These are phyloP conservation scores for Teunomyces panamensis DNA, from an alignment of 805 yeast genomes.

Conservation along the genomic window DNA sequence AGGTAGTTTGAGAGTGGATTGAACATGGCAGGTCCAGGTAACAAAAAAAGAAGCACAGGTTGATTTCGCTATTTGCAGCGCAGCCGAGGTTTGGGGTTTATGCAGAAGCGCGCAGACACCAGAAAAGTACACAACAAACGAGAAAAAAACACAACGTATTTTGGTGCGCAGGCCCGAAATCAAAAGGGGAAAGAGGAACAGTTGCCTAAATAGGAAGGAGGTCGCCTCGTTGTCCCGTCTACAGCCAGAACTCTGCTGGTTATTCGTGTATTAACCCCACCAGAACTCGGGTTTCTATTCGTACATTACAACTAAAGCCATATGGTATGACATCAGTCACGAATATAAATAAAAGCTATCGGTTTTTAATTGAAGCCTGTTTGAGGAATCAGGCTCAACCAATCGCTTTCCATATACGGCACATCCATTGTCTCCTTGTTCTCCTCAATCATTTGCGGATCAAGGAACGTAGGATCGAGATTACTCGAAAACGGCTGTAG, in stretches of 20 bases:
- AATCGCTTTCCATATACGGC: conserved; percentile 18
- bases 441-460: conserved; percentile 1
- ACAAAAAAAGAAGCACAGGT: background rate
- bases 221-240: background rate
- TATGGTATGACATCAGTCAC: no score
- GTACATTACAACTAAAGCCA: background rate
- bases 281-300: background rate
- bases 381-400: conserved; percentile 31
- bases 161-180: no score
- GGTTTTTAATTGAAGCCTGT: conserved; percentile 23
- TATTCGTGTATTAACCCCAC: no score
- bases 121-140: background rate
- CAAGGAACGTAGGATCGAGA: conserved; percentile 1
- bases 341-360: no score
- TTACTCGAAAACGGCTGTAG: conserved; percentile 1
- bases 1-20: conserved; percentile 25
- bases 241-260: background rate
- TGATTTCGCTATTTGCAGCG: background rate
- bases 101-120: no score
- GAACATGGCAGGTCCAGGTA: conserved; percentile 14
- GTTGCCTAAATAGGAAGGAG: no score
- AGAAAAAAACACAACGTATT: no score
- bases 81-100: background rate
- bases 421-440: conserved; percentile 1
- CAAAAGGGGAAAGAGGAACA: no score